phyloP scores from a whole-genome alignment of 768 basidiomycete species.

The Boletus rubroflammeus region DNA sequence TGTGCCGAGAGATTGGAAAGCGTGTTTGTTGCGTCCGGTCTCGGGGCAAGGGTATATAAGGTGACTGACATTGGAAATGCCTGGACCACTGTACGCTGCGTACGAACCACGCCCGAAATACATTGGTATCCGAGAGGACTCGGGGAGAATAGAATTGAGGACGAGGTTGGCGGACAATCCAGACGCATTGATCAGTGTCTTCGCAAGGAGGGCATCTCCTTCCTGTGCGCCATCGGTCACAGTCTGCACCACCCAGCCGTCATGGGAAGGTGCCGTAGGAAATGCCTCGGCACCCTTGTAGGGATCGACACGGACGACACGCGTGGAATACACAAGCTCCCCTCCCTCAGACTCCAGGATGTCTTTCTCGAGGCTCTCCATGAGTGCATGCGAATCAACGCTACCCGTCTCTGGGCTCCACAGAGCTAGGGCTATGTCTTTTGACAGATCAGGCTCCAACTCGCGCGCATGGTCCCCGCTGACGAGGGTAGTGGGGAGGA shows the following conservation, averaged over 20 bases:
- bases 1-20: conserved; percentile 85
- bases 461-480: conserved; percentile 61
- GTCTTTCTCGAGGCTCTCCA: conserved; percentile 81
- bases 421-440: conserved; percentile 66
- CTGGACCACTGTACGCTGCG: conserved; percentile 81
- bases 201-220: conserved; percentile 66
- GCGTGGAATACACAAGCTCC: conserved; percentile 72
- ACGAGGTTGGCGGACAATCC: conserved; percentile 72
- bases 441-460: conserved; percentile 81
- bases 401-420: conserved; percentile 89
- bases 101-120: conserved; percentile 86
- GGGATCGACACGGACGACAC: conserved; percentile 83
- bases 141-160: conserved; percentile 64
- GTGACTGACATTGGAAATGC: conserved; percentile 59
- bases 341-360: conserved; percentile 67
- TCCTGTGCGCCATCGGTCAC: conserved; percentile 49
- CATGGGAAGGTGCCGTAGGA: conserved; percentile 33
- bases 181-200: conserved; percentile 77
- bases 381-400: conserved; percentile 79
- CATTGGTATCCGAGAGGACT: conserved; percentile 58
- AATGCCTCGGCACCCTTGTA: conserved; percentile 29
- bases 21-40: conserved; percentile 50
- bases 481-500: conserved; percentile 66
- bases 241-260: conserved; percentile 88
- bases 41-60: conserved; percentile 92